Evolutionary conservation across 495 filamentous ascomycete genomes (phyloP), one percentile per base, ranked within the genome.

Genomic region (Penicillium tannophilum): DNA sequence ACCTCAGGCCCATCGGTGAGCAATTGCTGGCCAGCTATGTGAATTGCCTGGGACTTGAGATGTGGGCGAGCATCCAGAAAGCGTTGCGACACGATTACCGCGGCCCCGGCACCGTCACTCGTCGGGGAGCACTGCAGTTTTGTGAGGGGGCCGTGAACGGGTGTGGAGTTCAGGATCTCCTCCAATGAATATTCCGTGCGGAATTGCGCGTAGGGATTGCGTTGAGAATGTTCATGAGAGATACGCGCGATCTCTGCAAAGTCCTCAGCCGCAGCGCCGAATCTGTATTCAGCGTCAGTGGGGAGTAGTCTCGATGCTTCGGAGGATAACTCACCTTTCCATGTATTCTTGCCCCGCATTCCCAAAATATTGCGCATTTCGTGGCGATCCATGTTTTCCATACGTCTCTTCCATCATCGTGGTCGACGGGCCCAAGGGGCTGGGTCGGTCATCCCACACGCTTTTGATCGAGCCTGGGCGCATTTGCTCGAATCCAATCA

Each of bases 401-500:
- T 52, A 63, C 3, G 42, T 58, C 30, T 66, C 57, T 42, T 66
- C 63, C 63, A 66, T 66, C 49, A 66, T 57, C 6, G 48, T 63
- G 5, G 61, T 63, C 12, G 63, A 66, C 42, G 63, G 63, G 3
- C 61, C 63, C 23, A 66, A 43, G 0, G 63, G 63, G 30, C 61
- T 63, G 12, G 63, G 63, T 4, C 63, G 57, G 42, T 66, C 63
- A 44, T 66, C 63, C 63, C 63, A 66, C 6, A 66, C 63, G 42
- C 63, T 66, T 36, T 66, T 66, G 35, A 66, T 66, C 1, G 62
- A 65, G 6, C 91, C 91, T 0, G 87, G 85, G 67, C 83, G 86
- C 91, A 96, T 96, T 82, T 93, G 92, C 77, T 96, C 91, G 63
- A 93, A 96, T 12, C 91, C 91, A n/a, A 94, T 81, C 5, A 94